Evolutionary conservation across 2,329 filamentous ascomycete genomes (phyloP).

Genomic region (Gremmenia infestans): DNA sequence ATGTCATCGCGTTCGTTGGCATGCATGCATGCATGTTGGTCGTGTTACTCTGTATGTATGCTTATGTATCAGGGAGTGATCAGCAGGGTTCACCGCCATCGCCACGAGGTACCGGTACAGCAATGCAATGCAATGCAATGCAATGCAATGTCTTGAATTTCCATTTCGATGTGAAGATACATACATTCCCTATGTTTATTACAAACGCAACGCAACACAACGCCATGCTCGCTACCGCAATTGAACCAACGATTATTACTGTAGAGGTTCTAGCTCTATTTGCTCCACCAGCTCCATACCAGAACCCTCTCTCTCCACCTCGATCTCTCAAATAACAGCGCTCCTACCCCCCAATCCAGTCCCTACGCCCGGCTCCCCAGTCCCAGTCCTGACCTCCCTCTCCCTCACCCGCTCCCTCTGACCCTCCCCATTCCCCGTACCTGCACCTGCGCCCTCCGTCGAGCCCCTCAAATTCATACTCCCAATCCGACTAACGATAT

Average conservation of each 20-base stretch:
- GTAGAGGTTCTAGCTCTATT: not conserved
- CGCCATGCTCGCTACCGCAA: too few relatives aligned
- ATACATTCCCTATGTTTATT: too few relatives aligned
- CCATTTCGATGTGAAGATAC: too few relatives aligned
- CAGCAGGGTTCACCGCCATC: conserved; percentile 25
- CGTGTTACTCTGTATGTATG: not conserved
- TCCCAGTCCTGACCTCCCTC: conserved; percentile 3
- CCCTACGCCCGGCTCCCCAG: conserved; percentile 1
- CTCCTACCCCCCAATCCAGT: conserved; percentile 3
- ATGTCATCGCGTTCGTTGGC: not conserved
- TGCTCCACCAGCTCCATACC: not conserved
- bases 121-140: too few relatives aligned
- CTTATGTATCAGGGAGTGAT: conserved; percentile 1
- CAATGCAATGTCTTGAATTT: too few relatives aligned
- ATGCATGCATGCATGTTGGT: not conserved
- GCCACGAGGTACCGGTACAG: too few relatives aligned
- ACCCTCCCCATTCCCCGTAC: conserved; percentile 13
- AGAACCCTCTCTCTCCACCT: not conserved
- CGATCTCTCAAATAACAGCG: not conserved
- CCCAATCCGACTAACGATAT: conserved; percentile 81
- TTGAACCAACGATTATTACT: too few relatives aligned
- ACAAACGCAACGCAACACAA: too few relatives aligned
- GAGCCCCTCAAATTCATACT: conserved; percentile 48
- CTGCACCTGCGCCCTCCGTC: conserved; percentile 3
- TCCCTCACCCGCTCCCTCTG: not conserved